Base-by-base conservation (phyloP, 106 monocot genomes). In the Gastrodia elata region DNA sequence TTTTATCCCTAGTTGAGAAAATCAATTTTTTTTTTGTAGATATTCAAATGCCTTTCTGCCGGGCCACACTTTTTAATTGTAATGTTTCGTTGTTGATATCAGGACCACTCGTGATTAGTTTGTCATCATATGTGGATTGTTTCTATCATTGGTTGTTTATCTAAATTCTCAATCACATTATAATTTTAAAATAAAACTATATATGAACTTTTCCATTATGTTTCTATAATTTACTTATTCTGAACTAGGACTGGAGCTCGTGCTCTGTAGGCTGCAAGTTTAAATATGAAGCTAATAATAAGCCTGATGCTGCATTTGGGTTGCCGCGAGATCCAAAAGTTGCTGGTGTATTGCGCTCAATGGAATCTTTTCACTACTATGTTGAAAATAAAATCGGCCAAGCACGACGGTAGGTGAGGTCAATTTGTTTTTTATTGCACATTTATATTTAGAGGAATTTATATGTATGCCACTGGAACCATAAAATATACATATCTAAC, bases 341-440 rank as follows among this genome's bases (percentile, higher is more conserved):
- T 43, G 68, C 82, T 65, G 78, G 72, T 68, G 75, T 94, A 32
- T 82, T 74, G 33, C 83, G 90, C 14, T 94, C 94, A 28, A 94
- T 94, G 94, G 94, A 94, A 77, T 94, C 94, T 56, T 90, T 91
- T 24, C 83, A 86, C 25, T 94, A 94, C 68, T 94, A 86, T 77
- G 16, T 36, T 22, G 87, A 86, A 65, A 94, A 94, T 74, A 86
- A 82, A 39, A 72, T 94, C 79, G 86, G 71, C 36, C 65, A 76
- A 33, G 94, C 94, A 80, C 76, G 90, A 87, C 81, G 93, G 93
- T 93, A 81, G 87, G 93, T 93, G 87, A 91, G 84, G 71, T 75
- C 70, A 59, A 14, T 57, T 22, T 56, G 6, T 56, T 56, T 24
- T 22, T 56, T 5, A 56, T 56, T 24, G 7, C 8, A 56, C 2